phyloP scores from a whole-genome alignment of 495 filamentous ascomycete genomes.

The Penicillium subrubescens region DNA sequence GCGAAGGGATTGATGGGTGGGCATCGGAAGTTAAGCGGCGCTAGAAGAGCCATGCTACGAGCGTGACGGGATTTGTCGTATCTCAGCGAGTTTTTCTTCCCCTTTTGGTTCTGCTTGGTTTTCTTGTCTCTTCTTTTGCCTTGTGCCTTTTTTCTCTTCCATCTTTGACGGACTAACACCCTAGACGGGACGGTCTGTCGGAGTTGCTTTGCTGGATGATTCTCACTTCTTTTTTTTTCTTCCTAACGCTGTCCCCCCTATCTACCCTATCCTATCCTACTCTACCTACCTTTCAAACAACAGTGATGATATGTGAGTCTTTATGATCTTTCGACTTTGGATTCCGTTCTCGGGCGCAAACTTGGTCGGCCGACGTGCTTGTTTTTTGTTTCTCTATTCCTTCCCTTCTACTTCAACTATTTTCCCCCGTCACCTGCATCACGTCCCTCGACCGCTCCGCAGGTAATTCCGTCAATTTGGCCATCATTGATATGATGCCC shows the following conservation, averaged over 20 bases:
- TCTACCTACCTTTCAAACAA: not conserved
- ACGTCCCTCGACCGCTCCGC: not conserved
- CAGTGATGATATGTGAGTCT: constrained; percentile 18
- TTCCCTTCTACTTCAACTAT: not conserved
- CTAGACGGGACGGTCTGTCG: constrained; percentile 18
- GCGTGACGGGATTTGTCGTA: constrained; percentile 12
- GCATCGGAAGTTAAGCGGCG: constrained; percentile 86
- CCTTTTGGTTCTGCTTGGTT: not conserved
- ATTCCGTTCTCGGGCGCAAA: constrained; percentile 14
- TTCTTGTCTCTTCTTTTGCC: not conserved
- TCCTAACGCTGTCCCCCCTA: not conserved
- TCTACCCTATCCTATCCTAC: not conserved
- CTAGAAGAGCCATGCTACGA: constrained; percentile 33
- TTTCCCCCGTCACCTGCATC: not conserved
- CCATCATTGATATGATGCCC: not conserved
- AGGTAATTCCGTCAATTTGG: not conserved
- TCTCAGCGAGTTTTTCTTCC: constrained; percentile 9
- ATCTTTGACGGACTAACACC: constrained; percentile 5
- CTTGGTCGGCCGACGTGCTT: constrained; percentile 19
- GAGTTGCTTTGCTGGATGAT: constrained; percentile 15
- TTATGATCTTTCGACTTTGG: constrained; percentile 26
- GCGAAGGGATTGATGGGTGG: constrained; percentile 97
- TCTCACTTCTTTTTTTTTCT: not conserved
- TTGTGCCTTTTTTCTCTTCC: not conserved
- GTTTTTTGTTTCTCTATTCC: not conserved